These are phyloP conservation scores for Hypholoma fasciculare DNA, from an alignment of 768 basidiomycete genomes.

Conservation along the genomic window DNA sequence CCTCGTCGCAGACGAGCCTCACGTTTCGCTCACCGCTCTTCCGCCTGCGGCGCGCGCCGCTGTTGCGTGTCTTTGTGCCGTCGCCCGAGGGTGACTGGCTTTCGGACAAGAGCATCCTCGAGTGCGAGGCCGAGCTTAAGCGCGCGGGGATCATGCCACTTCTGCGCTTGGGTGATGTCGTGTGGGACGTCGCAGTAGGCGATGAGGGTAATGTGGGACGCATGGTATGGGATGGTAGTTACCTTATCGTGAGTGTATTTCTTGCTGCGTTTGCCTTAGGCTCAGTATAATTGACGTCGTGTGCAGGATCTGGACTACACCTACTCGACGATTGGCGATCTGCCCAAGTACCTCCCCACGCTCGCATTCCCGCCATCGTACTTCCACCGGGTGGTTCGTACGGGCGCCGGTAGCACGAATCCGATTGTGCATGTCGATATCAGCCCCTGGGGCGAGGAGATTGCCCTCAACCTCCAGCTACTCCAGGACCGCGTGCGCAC, in stretches of 20 bases:
- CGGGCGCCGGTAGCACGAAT: slow-evolving; percentile 51
- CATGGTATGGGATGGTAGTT: slow-evolving; percentile 87
- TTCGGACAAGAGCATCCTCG: slow-evolving; percentile 75
- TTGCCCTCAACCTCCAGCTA: slow-evolving; percentile 71
- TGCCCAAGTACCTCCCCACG: slow-evolving; percentile 79
- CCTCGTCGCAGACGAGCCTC: slow-evolving; percentile 25
- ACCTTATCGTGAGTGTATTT: slow-evolving; percentile 66
- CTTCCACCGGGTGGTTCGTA: slow-evolving; percentile 83
- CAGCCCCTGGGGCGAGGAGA: slow-evolving; percentile 76
- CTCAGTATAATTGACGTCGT: slow-evolving; percentile 12
- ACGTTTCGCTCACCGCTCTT: slow-evolving; percentile 73
- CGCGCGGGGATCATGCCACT: slow-evolving; percentile 63
- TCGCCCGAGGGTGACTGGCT: slow-evolving; percentile 88
- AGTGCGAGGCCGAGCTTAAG: slow-evolving; percentile 80
- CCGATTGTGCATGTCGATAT: slow-evolving; percentile 75
- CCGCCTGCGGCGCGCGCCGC: slow-evolving; percentile 68
- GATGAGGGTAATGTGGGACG: slow-evolving; percentile 87
- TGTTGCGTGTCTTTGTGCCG: slow-evolving; percentile 81
- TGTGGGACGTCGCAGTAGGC: slow-evolving; percentile 86
- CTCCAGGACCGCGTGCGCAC: slow-evolving; percentile 76
- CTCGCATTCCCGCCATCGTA: slow-evolving; percentile 86
- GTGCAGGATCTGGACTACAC: slow-evolving; percentile 82
- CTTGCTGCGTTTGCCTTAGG: slow-evolving; percentile 11
- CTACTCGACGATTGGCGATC: slow-evolving; percentile 72
- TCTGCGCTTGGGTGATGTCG: slow-evolving; percentile 75